These are phyloP conservation scores for Chimonanthus praecox DNA, from an alignment of 164 flowering plant species.

Conservation along the genomic window DNA sequence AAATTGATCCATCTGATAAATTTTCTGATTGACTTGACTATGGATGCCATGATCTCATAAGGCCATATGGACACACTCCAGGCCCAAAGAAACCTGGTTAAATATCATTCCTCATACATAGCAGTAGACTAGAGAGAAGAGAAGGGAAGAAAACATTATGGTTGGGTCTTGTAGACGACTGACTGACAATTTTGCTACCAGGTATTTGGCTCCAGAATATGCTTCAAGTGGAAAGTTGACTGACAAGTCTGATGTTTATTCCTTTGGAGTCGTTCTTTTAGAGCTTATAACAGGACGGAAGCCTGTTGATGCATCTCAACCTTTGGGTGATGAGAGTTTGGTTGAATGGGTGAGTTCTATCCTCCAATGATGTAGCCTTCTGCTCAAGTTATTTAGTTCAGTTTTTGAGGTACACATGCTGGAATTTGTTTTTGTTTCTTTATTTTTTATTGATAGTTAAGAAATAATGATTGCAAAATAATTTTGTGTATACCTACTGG, in stretches of 20 bases:
- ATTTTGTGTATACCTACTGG: too few species aligned
- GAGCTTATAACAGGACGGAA: conserved; percentile 75
- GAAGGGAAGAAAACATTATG: neutral
- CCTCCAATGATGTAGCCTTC: neutral
- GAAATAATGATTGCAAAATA: too few species aligned
- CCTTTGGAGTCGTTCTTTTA: conserved; percentile 77
- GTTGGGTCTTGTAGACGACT: neutral
- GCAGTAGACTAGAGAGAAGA: neutral
- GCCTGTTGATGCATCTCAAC: conserved; percentile 55
- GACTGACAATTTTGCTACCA: conserved; percentile 17
- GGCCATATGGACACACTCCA: neutral
- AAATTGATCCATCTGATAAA: too few species aligned
- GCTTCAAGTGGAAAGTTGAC: conserved; percentile 83
- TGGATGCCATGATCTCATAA: neutral
- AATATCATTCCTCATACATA: neutral
- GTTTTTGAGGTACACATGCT: neutral
- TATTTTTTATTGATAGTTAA: neutral
- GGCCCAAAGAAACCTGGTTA: neutral
- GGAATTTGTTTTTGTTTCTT: neutral
- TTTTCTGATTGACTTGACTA: too few species aligned
- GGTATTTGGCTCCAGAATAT: conserved; percentile 93
- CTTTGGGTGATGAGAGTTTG: conserved; percentile 67
- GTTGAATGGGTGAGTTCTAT: conserved; percentile 68
- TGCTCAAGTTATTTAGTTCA: neutral
- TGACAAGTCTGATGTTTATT: conserved; percentile 83